Conservation (phyloP, 805 yeast species). For the Kodamaea restingae region DNA sequence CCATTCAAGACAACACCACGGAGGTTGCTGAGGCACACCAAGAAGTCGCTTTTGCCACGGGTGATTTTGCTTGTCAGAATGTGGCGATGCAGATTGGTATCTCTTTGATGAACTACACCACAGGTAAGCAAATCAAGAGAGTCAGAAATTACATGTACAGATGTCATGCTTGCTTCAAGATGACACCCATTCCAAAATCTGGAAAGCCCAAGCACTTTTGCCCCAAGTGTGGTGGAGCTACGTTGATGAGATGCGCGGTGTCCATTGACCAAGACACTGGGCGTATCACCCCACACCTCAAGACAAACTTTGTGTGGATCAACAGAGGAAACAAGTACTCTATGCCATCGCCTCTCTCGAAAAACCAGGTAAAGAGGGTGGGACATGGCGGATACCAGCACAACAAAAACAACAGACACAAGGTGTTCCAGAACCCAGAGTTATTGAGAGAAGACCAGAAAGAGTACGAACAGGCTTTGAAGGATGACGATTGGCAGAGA, state of each 20-base stretch:
- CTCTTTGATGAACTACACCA: constrained; percentile 75
- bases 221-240: constrained; percentile 91
- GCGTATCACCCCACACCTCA: constrained; percentile 79
- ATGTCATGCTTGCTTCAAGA: constrained; percentile 93
- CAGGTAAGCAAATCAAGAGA: constrained; percentile 80
- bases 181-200: constrained; percentile 72
- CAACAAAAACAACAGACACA: constrained; percentile 55
- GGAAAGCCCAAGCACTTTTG: constrained; percentile 86
- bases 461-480: constrained; percentile 84
- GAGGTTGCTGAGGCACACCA: constrained; percentile 23
- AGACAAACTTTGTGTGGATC: constrained; percentile 90
- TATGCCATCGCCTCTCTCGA: constrained; percentile 83
- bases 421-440: constrained; percentile 46
- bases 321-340: constrained; percentile 81
- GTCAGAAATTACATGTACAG: constrained; percentile 90
- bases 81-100: constrained; percentile 89
- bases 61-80: constrained; percentile 97
- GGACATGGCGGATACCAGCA: constrained; percentile 84
- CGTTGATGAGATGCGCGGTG: constrained; percentile 86
- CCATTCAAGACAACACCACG: constrained; percentile 38
- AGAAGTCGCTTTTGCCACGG: constrained; percentile 83
- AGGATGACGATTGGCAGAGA: constrained; percentile 83
- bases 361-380: constrained; percentile 60
- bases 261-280: constrained; percentile 79
- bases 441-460: constrained; percentile 86